These are phyloP conservation scores for Apiotrichum siamense DNA, from an alignment of 1,284 basidiomycete species.

Conservation along the genomic window DNA sequence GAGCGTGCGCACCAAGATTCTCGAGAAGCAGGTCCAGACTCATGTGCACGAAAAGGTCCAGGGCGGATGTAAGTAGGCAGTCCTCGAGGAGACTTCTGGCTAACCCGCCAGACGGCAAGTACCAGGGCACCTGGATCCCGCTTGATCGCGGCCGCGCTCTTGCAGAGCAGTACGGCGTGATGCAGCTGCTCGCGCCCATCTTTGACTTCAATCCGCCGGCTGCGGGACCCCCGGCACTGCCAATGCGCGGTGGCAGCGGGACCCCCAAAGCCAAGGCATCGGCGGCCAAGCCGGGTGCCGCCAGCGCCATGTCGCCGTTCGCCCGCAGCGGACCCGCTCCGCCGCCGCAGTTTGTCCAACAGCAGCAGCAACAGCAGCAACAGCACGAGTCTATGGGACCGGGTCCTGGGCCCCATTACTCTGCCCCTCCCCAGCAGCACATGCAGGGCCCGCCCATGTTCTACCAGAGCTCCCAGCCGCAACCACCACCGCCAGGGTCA, in stretches of 20 bases:
- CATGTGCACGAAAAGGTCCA: conserved; percentile 99
- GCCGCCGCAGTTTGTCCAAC: conserved; percentile 30
- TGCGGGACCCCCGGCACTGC: conserved; percentile 35
- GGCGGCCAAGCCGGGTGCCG: conserved; percentile 1
- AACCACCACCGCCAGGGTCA: not conserved
- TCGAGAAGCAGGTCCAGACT: conserved; percentile 94
- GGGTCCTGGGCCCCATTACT: conserved; percentile 10
- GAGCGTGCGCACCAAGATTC: conserved; percentile 89
- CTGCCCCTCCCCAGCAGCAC: conserved; percentile 8
- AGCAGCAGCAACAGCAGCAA: conserved; percentile 5
- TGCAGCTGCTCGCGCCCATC: conserved; percentile 72
- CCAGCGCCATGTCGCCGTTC: conserved; percentile 27
- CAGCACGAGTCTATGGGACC: conserved; percentile 13
- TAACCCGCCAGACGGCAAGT: conserved; percentile 67
- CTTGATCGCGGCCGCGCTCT: conserved; percentile 83
- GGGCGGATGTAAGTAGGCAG: conserved; percentile 62
- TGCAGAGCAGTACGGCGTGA: conserved; percentile 82
- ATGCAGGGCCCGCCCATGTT: conserved; percentile 3
- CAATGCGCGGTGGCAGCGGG: conserved; percentile 27
- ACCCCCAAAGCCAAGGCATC: conserved; percentile 16
- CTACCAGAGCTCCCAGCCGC: conserved; percentile 3
- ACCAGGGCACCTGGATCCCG: conserved; percentile 99
- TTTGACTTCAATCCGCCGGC: conserved; percentile 78
- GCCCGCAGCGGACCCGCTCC: conserved; percentile 13
- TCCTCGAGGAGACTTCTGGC: not conserved